Evolutionary conservation across 2,329 filamentous ascomycete species (phyloP).

Genomic region (Nothophaeocryptopus gaeumannii): DNA sequence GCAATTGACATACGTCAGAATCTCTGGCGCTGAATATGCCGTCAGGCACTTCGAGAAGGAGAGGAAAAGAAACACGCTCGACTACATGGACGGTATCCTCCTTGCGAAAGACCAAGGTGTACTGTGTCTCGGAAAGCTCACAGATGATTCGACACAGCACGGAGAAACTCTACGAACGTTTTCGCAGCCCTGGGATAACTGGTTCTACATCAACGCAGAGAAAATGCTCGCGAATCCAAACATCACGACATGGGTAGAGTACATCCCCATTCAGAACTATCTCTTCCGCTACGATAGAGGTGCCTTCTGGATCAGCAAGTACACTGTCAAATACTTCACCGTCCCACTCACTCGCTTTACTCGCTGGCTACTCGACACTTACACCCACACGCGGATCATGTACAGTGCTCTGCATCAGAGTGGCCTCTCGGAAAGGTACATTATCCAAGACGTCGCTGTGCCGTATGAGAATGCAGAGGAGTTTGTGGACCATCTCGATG

Average conservation of each 20-base stretch:
- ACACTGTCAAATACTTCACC: conserved; percentile 59
- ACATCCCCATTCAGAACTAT: conserved; percentile 51
- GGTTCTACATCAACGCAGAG: conserved; percentile 69
- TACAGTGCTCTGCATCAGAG: conserved; percentile 63
- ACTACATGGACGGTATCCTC: conserved; percentile 55
- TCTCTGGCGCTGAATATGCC: conserved; percentile 17
- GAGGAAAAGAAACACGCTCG: conserved; percentile 33
- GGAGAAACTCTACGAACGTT: conserved; percentile 40
- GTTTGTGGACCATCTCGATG: conserved; percentile 52
- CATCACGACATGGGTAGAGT: background rate
- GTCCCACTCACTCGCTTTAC: conserved; percentile 59
- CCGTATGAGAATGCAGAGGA: conserved; percentile 51
- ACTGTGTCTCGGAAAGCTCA: conserved; percentile 43
- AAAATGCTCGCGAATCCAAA: conserved; percentile 27
- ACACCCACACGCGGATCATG: conserved; percentile 59
- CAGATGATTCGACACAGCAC: conserved; percentile 32
- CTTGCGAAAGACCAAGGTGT: conserved; percentile 43
- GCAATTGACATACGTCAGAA: conserved; percentile 44
- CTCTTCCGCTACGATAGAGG: conserved; percentile 62
- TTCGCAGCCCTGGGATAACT: conserved; percentile 58
- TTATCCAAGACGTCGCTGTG: conserved; percentile 62
- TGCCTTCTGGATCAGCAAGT: conserved; percentile 61
- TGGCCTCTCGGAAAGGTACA: conserved; percentile 49
- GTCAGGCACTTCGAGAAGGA: conserved; percentile 39
- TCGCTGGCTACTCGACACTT: conserved; percentile 57